phyloP scores from a whole-genome alignment of 2,329 filamentous ascomycete genomes.

The Alternaria novae-zelandiae region DNA sequence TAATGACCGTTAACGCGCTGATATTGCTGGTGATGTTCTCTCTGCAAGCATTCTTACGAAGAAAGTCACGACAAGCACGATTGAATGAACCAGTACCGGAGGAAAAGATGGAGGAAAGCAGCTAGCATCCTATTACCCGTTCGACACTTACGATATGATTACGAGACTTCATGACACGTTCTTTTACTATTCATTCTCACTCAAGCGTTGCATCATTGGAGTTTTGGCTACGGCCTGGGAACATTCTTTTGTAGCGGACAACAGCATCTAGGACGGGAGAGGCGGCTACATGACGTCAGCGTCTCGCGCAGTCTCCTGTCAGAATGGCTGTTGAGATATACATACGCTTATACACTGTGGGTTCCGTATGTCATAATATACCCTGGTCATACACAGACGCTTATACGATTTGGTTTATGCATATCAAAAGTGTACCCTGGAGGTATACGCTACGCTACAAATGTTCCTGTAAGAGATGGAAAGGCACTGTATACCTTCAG shows the following conservation, averaged over 20 bases:
- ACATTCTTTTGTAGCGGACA: neutral
- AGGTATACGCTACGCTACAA: neutral
- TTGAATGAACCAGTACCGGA: neutral
- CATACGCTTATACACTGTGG: neutral
- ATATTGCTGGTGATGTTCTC: conserved; percentile 30
- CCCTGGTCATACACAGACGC: neutral
- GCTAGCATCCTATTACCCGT: neutral
- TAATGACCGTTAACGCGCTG: conserved; percentile 26
- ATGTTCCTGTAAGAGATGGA: neutral
- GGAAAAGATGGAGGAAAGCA: neutral
- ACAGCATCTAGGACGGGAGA: neutral
- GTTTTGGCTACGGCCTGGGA: neutral
- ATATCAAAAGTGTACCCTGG: neutral
- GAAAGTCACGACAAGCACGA: conserved; percentile 23
- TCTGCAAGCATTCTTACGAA: conserved; percentile 29
- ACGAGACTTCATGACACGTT: neutral
- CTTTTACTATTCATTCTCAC: neutral
- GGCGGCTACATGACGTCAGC: neutral
- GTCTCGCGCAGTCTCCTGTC: neutral
- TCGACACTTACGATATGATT: neutral
- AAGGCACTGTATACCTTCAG: neutral
- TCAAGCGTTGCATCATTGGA: conserved; percentile 5
- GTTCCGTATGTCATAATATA: neutral
- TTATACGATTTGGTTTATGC: neutral
- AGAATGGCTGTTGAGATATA: neutral